Conservation (phyloP, 371 early-diverging fungal species). For the Lichtheimia ornata region DNA sequence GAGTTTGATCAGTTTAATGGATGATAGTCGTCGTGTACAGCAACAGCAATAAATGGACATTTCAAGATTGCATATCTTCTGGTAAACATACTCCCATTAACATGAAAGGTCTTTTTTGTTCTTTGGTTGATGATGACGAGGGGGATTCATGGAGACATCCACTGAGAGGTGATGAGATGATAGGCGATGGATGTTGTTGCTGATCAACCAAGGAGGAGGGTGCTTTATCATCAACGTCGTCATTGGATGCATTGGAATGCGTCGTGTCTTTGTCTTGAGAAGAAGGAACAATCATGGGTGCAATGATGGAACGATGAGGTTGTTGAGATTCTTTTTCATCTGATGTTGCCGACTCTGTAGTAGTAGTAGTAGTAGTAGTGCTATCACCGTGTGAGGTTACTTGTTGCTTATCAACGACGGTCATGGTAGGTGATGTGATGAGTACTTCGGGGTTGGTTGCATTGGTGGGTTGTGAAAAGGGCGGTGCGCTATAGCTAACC, state of each 20-base stretch:
- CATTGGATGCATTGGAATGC: too few relatives aligned
- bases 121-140: not conserved
- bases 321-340: too few relatives aligned
- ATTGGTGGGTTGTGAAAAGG: constrained; percentile 11
- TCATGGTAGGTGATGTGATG: constrained; percentile 7
- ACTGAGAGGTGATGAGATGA: not conserved
- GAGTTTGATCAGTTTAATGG: constrained; percentile 23
- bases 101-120: not conserved
- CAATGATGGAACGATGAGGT: too few relatives aligned
- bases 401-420: not conserved
- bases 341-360: too few relatives aligned
- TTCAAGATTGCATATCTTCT: not conserved
- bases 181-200: not conserved
- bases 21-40: not conserved
- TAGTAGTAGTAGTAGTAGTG: too few relatives aligned
- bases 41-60: not conserved
- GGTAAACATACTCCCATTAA: constrained; percentile 7
- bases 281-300: too few relatives aligned
- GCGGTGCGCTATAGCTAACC: constrained; percentile 13
- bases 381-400: too few relatives aligned
- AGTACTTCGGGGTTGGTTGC: constrained; percentile 12
- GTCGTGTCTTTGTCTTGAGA: too few relatives aligned
- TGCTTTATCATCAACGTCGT: too few relatives aligned
- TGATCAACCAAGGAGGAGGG: not conserved
- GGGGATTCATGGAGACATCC: not conserved